Percentiles rank a stretch among this genome's conserved stretches.
Conservation (phyloP, 1,139 yeast genomes). For the Yamadazyma siamensis region DNA sequence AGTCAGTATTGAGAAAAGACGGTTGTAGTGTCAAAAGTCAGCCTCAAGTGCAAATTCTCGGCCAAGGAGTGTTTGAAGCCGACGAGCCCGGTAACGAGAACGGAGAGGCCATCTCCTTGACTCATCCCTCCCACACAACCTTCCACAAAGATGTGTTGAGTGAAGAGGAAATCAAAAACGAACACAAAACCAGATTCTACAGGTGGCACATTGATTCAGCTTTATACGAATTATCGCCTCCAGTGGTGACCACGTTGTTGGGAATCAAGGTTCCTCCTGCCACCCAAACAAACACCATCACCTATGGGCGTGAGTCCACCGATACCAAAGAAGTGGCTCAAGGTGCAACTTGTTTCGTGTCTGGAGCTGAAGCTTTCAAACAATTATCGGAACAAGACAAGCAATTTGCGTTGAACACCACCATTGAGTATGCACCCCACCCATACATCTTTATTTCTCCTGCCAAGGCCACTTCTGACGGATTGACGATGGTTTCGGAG, state of each 20-base stretch:
- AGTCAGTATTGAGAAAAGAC: slow-evolving; percentile 74
- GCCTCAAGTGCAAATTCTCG: slow-evolving; percentile 87
- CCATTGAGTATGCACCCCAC: slow-evolving; percentile 86
- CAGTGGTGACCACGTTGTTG: slow-evolving; percentile 75
- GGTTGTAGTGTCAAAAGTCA: slow-evolving; percentile 75
- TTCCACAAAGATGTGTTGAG: slow-evolving; percentile 70
- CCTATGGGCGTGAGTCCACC: slow-evolving; percentile 62
- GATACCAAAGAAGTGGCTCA: slow-evolving; percentile 66
- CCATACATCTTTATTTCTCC: slow-evolving; percentile 83
- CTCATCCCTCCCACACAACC: slow-evolving; percentile 79
- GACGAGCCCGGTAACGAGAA: slow-evolving; percentile 64
- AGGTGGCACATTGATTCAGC: slow-evolving; percentile 95
- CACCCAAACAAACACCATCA: slow-evolving; percentile 44
- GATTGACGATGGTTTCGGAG: slow-evolving; percentile 80
- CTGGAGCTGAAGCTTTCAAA: slow-evolving; percentile 75
- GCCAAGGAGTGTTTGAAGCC: slow-evolving; percentile 72
- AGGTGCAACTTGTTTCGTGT: slow-evolving; percentile 85
- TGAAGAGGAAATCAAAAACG: slow-evolving; percentile 54
- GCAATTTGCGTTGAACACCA: slow-evolving; percentile 67
- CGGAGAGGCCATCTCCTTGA: slow-evolving; percentile 56
- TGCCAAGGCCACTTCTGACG: slow-evolving; percentile 79
- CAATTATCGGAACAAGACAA: slow-evolving; percentile 65
- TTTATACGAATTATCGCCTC: slow-evolving; percentile 79
- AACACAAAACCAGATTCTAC: slow-evolving; percentile 72
- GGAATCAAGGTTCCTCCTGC: slow-evolving; percentile 77